Evolutionary conservation across 179 eudicot species (phyloP).

Genomic region (Spergularia azorica): DNA sequence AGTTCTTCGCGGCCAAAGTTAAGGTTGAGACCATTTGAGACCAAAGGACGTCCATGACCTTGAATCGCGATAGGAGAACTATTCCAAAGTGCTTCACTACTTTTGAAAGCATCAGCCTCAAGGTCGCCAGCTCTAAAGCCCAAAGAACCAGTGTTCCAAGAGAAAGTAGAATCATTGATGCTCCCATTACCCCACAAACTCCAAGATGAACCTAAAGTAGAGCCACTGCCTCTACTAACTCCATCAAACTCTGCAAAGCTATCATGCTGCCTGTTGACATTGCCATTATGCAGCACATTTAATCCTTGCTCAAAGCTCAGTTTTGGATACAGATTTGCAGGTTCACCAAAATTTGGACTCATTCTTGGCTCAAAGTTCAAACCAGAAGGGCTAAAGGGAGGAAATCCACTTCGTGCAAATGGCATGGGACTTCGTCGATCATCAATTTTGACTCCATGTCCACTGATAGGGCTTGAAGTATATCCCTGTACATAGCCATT

Average conservation of each 20-base stretch:
- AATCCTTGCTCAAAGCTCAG: conserved; percentile 44
- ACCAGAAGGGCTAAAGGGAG: conserved; percentile 39
- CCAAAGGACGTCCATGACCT: conserved; percentile 32
- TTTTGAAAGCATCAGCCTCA: conserved; percentile 34
- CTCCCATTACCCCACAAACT: conserved; percentile 54
- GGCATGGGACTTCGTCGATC: conserved; percentile 42
- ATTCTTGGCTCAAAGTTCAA: conserved; percentile 48
- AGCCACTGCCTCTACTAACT: conserved; percentile 33
- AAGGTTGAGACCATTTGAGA: conserved; percentile 30
- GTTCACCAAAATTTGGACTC: conserved; percentile 42
- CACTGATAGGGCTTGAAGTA: conserved; percentile 38
- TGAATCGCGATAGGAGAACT: conserved; percentile 37
- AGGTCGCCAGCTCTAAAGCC: conserved; percentile 38
- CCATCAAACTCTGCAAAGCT: conserved; percentile 43
- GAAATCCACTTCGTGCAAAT: conserved; percentile 40
- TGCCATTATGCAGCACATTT: conserved; percentile 30
- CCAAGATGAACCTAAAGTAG: conserved; percentile 42
- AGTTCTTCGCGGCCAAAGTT: conserved; percentile 35
- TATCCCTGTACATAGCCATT: conserved; percentile 39
- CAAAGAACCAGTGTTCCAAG: conserved; percentile 25
- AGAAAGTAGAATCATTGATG: conserved; percentile 24
- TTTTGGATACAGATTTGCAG: conserved; percentile 36
- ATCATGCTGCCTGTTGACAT: conserved; percentile 31
- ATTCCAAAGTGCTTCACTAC: conserved; percentile 43
- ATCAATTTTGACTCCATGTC: conserved; percentile 42